Conservation (phyloP, 2,329 filamentous ascomycete genomes). For the Neofusicoccum ribis region DNA sequence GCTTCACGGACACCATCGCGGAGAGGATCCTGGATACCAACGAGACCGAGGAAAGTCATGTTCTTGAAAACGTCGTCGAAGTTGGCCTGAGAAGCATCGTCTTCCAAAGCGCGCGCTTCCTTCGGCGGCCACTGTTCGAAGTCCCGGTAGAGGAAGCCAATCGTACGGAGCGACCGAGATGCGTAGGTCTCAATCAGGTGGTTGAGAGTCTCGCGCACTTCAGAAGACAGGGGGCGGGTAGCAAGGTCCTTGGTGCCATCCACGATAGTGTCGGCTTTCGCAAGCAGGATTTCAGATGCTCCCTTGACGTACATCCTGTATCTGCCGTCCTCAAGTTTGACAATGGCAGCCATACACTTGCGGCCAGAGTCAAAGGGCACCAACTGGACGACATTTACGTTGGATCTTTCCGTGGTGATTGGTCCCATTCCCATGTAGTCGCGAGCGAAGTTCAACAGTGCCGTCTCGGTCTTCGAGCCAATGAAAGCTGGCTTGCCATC, state of each 20-base stretch:
- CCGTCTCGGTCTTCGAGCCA: slow-evolving; percentile 77
- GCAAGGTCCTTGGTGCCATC: slow-evolving; percentile 61
- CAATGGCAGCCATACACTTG: slow-evolving; percentile 69
- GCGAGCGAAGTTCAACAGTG: slow-evolving; percentile 68
- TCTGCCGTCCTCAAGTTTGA: slow-evolving; percentile 55
- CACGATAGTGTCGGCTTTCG: slow-evolving; percentile 54
- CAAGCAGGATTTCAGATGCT: slow-evolving; percentile 53
- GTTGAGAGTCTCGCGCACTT: slow-evolving; percentile 61
- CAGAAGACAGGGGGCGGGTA: slow-evolving; percentile 54
- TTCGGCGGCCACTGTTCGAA: slow-evolving; percentile 80
- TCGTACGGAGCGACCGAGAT: slow-evolving; percentile 76
- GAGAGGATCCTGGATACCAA: slow-evolving; percentile 83
- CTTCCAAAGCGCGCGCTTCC: slow-evolving; percentile 58
- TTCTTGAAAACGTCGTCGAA: slow-evolving; percentile 69
- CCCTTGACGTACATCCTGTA: slow-evolving; percentile 59
- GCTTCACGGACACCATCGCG: slow-evolving; percentile 70
- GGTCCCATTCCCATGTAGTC: slow-evolving; percentile 66
- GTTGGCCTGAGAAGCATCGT: slow-evolving; percentile 62
- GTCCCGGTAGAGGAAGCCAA: slow-evolving; percentile 80
- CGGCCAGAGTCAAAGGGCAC: slow-evolving; percentile 64
- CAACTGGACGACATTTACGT: slow-evolving; percentile 58
- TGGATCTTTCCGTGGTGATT: slow-evolving; percentile 62
- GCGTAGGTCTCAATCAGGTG: slow-evolving; percentile 76
- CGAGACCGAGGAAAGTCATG: slow-evolving; percentile 74
- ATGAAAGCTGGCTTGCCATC: slow-evolving; percentile 63